Evolutionary conservation across 2,329 filamentous ascomycete genomes (phyloP).

Genomic region (Talaromyces sp.): DNA sequence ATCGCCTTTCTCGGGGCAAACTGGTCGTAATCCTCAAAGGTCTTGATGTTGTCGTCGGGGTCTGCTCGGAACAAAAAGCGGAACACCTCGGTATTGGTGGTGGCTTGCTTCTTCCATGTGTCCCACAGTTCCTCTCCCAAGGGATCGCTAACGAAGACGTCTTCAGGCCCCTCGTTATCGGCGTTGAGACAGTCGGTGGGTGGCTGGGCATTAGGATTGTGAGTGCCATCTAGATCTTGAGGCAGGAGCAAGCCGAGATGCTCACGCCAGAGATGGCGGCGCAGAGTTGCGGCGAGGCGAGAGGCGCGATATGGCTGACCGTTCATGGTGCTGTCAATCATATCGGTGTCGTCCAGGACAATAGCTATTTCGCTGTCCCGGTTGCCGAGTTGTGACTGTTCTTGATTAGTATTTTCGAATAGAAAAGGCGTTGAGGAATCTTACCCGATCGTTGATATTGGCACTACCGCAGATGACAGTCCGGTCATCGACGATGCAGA

Average conservation of each 20-base stretch:
- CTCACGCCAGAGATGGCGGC: conserved; percentile 83
- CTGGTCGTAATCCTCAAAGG: conserved; percentile 80
- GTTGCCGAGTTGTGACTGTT: conserved; percentile 67
- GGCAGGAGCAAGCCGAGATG: conserved; percentile 73
- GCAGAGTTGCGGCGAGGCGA: conserved; percentile 72
- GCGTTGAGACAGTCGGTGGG: conserved; percentile 66
- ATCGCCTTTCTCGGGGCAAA: conserved; percentile 63
- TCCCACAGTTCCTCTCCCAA: conserved; percentile 63
- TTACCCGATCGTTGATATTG: conserved; percentile 61
- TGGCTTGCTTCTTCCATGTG: conserved; percentile 70
- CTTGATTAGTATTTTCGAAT: not conserved
- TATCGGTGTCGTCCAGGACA: conserved; percentile 72
- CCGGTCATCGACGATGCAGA: conserved; percentile 73
- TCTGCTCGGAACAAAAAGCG: conserved; percentile 80
- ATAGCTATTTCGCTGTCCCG: conserved; percentile 91
- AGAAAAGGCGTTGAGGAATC: conserved; percentile 9
- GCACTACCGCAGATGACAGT: conserved; percentile 76
- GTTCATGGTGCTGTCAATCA: conserved; percentile 68
- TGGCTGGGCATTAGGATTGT: conserved; percentile 70
- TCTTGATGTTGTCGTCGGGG: conserved; percentile 84
- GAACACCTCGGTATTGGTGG: conserved; percentile 75
- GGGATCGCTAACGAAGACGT: conserved; percentile 59
- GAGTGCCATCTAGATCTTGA: conserved; percentile 62
- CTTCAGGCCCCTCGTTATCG: conserved; percentile 65
- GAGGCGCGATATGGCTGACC: conserved; percentile 67